These are phyloP conservation scores for Suillus tomentosus DNA, from an alignment of 768 basidiomycete genomes.

Conservation along the genomic window DNA sequence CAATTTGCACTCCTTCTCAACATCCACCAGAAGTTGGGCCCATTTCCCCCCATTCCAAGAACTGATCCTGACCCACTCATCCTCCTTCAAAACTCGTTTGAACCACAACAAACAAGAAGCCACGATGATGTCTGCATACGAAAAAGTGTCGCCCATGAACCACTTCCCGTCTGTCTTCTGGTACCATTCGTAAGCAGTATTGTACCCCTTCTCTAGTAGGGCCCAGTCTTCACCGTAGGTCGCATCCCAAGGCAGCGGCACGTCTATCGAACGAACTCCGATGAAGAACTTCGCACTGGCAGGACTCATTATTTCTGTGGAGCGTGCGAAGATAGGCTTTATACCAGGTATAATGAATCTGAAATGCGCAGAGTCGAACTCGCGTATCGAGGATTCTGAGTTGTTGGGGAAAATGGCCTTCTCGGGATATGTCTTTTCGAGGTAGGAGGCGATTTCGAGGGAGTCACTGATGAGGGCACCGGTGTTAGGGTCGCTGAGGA, in stretches of 20 bases:
- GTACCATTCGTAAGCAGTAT: not conserved
- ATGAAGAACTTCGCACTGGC: not conserved
- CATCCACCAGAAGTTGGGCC: not conserved
- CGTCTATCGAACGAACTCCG: not conserved
- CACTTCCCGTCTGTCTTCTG: not conserved
- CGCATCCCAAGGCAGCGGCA: not conserved
- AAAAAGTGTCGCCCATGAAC: not conserved
- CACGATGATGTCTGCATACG: not conserved
- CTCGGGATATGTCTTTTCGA: not conserved
- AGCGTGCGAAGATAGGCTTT: not conserved
- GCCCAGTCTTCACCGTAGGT: not conserved
- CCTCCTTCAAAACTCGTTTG: not conserved
- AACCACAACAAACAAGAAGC: not conserved
- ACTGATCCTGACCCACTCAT: not conserved
- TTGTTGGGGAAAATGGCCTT: not conserved
- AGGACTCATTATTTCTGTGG: not conserved
- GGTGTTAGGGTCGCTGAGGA: not conserved
- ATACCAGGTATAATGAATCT: not conserved
- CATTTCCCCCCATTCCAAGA: not conserved
- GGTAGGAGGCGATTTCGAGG: not conserved
- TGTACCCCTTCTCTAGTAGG: not conserved
- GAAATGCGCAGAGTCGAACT: not conserved
- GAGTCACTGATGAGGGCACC: not conserved
- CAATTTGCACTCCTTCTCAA: not conserved
- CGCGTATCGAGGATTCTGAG: not conserved